Base-by-base conservation (phyloP, 2,329 filamentous ascomycete genomes). In the Aspergillus udagawae region DNA sequence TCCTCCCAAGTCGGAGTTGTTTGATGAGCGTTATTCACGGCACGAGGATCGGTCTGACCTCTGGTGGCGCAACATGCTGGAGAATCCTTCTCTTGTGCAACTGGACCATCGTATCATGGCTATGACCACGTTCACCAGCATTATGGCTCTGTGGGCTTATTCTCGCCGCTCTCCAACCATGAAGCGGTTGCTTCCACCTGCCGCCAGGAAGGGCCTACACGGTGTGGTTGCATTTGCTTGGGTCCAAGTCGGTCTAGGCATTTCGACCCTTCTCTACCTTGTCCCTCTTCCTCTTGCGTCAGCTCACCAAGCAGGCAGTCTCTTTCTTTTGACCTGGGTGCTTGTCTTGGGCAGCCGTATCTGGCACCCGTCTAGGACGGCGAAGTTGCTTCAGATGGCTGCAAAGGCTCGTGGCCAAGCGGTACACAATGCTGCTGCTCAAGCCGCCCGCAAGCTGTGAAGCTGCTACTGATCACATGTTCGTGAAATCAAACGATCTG, bases 21-120 rank as follows among this genome's bases (percentile, higher is more conserved):
- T 91, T 74, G 88, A 93, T 69, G 80, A 84, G 41, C 95, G 91
- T 78, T 97, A 97, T 82, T 88, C 86, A 57, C 89, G 92, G 67
- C 84, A 83, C 57, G 81, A 87, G 44, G 91, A 96, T 71, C 80
- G 83, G 45, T 87, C 86, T 12, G 95, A 99, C 69, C 80, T 97
- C 20, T 92, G 89, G 86, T 99, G 94, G 94, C 87, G 94, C 69
- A 99, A 99, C 77, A 89, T 95, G 82, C 87, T 97, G 35, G 94
- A 97, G 80, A 99, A 99, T 78, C 95, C 94, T 3, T 92, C 90
- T 17, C 85, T 95, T 27, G 95, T 97, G 2, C 95, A 99, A 78
- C 85, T 99, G 48, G 91, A 99, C 76, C 94, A 99, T 79, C 88
- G 95, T 48, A 90, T 96, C 65, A 82, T 97, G 38, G 95, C 94